Percentiles rank a stretch among this genome's conserved stretches.
phyloP scores from a whole-genome alignment of 1,139 yeast genomes.

The Wickerhamiella pararugosa region DNA sequence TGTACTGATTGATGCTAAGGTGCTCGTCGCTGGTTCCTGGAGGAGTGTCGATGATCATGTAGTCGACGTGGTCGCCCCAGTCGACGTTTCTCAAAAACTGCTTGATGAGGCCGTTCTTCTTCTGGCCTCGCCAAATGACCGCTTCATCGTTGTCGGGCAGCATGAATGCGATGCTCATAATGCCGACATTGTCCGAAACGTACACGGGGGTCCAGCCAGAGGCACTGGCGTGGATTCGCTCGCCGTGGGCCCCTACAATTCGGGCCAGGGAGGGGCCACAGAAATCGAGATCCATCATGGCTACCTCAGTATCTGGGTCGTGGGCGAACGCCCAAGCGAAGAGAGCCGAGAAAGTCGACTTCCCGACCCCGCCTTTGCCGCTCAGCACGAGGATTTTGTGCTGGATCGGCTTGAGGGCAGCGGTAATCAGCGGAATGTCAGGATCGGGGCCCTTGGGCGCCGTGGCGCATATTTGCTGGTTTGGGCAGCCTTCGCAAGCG shows the following conservation, averaged over 20 bases:
- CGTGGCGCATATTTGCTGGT: conserved; percentile 76
- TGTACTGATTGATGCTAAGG: conserved; percentile 68
- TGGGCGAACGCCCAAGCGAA: conserved; percentile 91
- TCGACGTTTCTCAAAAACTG: conserved; percentile 90
- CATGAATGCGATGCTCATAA: conserved; percentile 94
- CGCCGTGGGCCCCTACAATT: conserved; percentile 87
- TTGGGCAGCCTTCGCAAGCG: conserved; percentile 92
- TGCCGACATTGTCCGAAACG: conserved; percentile 84
- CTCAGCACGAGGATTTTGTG: conserved; percentile 80
- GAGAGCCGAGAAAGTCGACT: conserved; percentile 90
- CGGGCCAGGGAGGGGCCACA: conserved; percentile 96
- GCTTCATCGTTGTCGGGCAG: conserved; percentile 90
- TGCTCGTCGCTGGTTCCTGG: conserved; percentile 99
- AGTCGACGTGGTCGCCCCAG: conserved; percentile 81
- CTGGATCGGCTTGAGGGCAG: conserved; percentile 48
- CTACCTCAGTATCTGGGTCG: conserved; percentile 74
- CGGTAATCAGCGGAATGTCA: conserved; percentile 66
- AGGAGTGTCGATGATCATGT: conserved; percentile 86
- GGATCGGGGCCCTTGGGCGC: conserved; percentile 94
- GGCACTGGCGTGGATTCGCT: conserved; percentile 73
- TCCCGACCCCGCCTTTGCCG: conserved; percentile 98
- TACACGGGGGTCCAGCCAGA: conserved; percentile 96
- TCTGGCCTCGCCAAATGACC: conserved; percentile 92
- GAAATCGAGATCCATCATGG: conserved; percentile 93
- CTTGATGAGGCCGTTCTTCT: conserved; percentile 83